phyloP scores from a whole-genome alignment of 352 stramenopile genomes.

The Phytophthora pinifolia region DNA sequence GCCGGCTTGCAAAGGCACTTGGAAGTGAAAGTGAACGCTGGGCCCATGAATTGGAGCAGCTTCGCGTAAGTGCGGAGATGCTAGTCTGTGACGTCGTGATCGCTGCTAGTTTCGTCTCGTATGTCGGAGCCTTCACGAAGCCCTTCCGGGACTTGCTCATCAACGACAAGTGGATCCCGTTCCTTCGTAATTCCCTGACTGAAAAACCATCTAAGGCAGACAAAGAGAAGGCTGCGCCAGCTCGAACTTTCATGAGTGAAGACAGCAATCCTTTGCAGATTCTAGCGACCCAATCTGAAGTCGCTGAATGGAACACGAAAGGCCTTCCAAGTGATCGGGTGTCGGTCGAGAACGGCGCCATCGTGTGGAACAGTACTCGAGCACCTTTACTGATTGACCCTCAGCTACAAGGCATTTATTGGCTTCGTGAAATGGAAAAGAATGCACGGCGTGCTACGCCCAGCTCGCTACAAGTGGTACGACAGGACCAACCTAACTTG shows the following conservation, averaged over 20 bases:
- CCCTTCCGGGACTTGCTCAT: slow-evolving; percentile 89
- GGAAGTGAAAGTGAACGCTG: slow-evolving; percentile 94
- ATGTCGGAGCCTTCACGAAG: slow-evolving; percentile 94
- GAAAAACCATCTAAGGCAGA: slow-evolving; percentile 12
- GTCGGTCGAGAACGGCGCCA: slow-evolving; percentile 90
- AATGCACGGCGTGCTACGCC: slow-evolving; percentile 34
- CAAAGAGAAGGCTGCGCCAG: slow-evolving; percentile 14
- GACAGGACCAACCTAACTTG: slow-evolving; percentile 83
- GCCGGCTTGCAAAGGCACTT: slow-evolving; percentile 89
- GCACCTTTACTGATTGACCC: slow-evolving; percentile 91
- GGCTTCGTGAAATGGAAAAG: slow-evolving; percentile 87
- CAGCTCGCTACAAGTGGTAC: slow-evolving; percentile 72
- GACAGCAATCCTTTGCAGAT: slow-evolving; percentile 65
- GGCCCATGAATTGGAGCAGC: slow-evolving; percentile 75
- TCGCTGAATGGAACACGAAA: slow-evolving; percentile 85
- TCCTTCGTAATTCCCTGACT: slow-evolving; percentile 63
- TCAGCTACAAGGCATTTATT: slow-evolving; percentile 90
- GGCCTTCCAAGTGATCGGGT: slow-evolving; percentile 89
- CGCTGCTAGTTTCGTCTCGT: slow-evolving; percentile 92
- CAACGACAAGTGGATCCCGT: slow-evolving; percentile 84
- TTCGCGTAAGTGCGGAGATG: slow-evolving; percentile 73
- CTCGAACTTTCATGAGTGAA: slow-evolving; percentile 20
- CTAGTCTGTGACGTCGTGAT: slow-evolving; percentile 92
- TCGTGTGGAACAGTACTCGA: slow-evolving; percentile 75
- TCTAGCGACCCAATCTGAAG: slow-evolving; percentile 71